Evolutionary conservation across 768 basidiomycete species (phyloP).

Genomic region (Boletus tylopilopsis): DNA sequence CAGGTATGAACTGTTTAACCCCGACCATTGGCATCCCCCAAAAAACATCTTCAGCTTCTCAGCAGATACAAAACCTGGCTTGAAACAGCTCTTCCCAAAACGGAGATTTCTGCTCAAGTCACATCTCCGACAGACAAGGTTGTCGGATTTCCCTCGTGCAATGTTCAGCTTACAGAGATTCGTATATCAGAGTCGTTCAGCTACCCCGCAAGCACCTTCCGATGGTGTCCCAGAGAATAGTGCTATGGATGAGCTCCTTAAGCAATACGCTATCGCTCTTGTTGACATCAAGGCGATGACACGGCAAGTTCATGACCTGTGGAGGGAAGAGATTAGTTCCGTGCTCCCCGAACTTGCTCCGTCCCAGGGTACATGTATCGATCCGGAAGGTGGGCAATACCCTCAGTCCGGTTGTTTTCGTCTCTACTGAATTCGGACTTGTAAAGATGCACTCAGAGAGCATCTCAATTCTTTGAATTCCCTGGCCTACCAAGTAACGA

Average conservation of each 20-base stretch:
- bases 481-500: slow-evolving; percentile 55
- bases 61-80: slow-evolving; percentile 81
- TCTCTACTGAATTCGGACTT: background rate
- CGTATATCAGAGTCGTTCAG: slow-evolving; percentile 40
- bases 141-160: slow-evolving; percentile 14
- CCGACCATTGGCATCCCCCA: background rate
- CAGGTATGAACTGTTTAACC: slow-evolving; percentile 52
- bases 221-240: slow-evolving; percentile 53
- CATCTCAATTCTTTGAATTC: slow-evolving; percentile 47
- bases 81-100: slow-evolving; percentile 45
- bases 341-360: slow-evolving; percentile 50
- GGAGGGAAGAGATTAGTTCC: slow-evolving; percentile 62
- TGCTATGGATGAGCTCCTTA: slow-evolving; percentile 63
- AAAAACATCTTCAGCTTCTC: slow-evolving; percentile 52
- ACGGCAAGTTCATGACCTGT: slow-evolving; percentile 51
- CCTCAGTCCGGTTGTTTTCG: background rate
- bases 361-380: slow-evolving; percentile 29
- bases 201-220: slow-evolving; percentile 47
- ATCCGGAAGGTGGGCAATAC: slow-evolving; percentile 48
- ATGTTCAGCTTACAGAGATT: background rate
- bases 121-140: slow-evolving; percentile 36
- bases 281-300: slow-evolving; percentile 63
- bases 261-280: slow-evolving; percentile 63
- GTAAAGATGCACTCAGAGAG: slow-evolving; percentile 52
- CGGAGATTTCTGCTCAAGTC: slow-evolving; percentile 37